Evolutionary conservation across 1,284 basidiomycete genomes (phyloP).

Genomic region (Rhizoctonia solani): DNA sequence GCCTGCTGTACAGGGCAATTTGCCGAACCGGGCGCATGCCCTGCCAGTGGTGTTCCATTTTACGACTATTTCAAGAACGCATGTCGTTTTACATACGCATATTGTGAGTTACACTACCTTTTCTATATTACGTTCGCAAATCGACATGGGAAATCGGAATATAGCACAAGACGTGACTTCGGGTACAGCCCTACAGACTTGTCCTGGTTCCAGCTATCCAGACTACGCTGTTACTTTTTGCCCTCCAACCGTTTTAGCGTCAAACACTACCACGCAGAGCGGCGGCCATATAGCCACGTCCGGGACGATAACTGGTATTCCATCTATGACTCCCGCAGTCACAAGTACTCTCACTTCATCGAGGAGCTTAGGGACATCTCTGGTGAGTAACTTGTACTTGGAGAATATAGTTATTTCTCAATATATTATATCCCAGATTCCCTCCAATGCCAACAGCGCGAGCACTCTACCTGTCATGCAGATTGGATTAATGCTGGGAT

Average conservation of each 20-base stretch:
- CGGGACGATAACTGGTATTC: constrained; percentile 13
- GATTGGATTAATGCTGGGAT: not conserved
- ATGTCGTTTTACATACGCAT: constrained; percentile 22
- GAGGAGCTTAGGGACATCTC: not conserved
- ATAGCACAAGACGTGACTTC: constrained; percentile 18
- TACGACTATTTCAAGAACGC: constrained; percentile 24
- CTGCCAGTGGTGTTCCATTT: constrained; percentile 16
- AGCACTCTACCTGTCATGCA: not conserved
- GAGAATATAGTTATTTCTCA: not conserved
- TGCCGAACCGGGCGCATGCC: constrained; percentile 5
- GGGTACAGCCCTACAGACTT: constrained; percentile 16
- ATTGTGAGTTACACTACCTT: not conserved
- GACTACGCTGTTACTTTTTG: constrained; percentile 22
- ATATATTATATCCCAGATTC: not conserved
- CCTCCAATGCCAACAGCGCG: constrained; percentile 24
- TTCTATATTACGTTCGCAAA: not conserved
- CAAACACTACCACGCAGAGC: constrained; percentile 5
- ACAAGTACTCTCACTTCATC: not conserved
- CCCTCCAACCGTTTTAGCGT: not conserved
- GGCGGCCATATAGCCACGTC: not conserved
- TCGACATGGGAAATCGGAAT: not conserved
- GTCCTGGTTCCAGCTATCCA: constrained; percentile 21
- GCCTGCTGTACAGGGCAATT: constrained; percentile 23
- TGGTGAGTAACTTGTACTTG: not conserved
- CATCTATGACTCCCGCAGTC: not conserved